phyloP scores from a whole-genome alignment of 768 basidiomycete species.

The Termitomyces sp. region DNA sequence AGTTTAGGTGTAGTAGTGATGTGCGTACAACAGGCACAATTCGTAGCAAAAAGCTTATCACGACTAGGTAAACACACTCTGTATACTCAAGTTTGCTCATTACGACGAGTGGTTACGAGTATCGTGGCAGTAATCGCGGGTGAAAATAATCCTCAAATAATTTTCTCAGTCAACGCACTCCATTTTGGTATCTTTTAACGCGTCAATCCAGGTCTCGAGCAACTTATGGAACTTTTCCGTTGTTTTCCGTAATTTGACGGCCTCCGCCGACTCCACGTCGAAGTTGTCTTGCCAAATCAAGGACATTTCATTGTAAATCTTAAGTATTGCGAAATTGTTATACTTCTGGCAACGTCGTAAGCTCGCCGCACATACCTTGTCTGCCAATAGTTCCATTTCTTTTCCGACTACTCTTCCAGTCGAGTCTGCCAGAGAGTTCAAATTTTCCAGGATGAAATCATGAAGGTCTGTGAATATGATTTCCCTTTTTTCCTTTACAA shows the following conservation, averaged over 20 bases:
- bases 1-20: too few species aligned
- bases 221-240: neutral
- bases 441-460: neutral
- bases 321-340: neutral
- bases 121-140: too few species aligned
- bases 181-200: neutral
- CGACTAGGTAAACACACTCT: too few species aligned
- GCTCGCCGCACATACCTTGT: neutral
- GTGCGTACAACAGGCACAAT: too few species aligned
- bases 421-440: neutral
- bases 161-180: neutral
- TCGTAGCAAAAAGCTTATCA: too few species aligned
- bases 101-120: too few species aligned
- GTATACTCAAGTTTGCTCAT: too few species aligned
- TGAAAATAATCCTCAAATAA: neutral
- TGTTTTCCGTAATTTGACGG: neutral
- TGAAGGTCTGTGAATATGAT: neutral
- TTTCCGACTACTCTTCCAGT: neutral
- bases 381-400: neutral
- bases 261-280: neutral
- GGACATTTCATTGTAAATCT: slow-evolving; percentile 1
- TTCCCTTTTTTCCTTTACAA: neutral
- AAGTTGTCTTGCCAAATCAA: neutral
- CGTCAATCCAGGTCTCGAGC: neutral
- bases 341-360: neutral